These are phyloP conservation scores for Aspergillus sp. DNA, from an alignment of 2,329 filamentous ascomycete genomes.

Conservation along the genomic window DNA sequence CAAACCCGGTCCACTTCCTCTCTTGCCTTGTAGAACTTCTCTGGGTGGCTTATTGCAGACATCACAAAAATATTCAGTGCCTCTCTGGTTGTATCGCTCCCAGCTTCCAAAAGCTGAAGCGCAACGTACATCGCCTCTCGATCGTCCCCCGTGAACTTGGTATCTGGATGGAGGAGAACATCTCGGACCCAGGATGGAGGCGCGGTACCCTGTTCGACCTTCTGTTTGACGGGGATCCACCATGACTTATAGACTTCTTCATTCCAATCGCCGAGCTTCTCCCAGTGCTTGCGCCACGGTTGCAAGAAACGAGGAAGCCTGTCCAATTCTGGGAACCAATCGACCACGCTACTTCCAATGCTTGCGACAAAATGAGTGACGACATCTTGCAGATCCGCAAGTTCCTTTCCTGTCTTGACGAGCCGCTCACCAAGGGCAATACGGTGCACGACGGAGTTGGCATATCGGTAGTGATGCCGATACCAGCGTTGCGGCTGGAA, in stretches of 20 bases:
- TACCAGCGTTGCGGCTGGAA: constrained; percentile 37
- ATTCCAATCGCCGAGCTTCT: constrained; percentile 33
- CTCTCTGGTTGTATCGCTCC: constrained; percentile 46
- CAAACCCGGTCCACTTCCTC: constrained; percentile 8
- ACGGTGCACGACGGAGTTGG: constrained; percentile 38
- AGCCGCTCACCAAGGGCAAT: constrained; percentile 34
- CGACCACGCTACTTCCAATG: constrained; percentile 35
- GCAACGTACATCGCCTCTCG: constrained; percentile 43
- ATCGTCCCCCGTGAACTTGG: constrained; percentile 31
- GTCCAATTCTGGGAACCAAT: constrained; percentile 39
- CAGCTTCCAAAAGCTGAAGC: constrained; percentile 43
- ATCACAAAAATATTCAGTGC: constrained; percentile 33
- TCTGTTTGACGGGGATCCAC: constrained; percentile 31
- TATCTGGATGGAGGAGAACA: constrained; percentile 27
- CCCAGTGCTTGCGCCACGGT: constrained; percentile 28
- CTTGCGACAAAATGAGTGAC: constrained; percentile 35
- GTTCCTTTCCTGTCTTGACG: constrained; percentile 30
- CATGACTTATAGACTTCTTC: constrained; percentile 34
- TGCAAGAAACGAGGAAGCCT: constrained; percentile 31
- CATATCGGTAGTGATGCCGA: constrained; percentile 42
- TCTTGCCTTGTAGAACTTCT: constrained; percentile 22
- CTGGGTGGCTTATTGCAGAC: constrained; percentile 24
- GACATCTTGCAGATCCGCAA: constrained; percentile 39
- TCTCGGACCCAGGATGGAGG: constrained; percentile 37
- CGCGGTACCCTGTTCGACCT: constrained; percentile 27